phyloP scores from a whole-genome alignment of 2,329 filamentous ascomycete genomes.

The Paecilomyces sp. region DNA sequence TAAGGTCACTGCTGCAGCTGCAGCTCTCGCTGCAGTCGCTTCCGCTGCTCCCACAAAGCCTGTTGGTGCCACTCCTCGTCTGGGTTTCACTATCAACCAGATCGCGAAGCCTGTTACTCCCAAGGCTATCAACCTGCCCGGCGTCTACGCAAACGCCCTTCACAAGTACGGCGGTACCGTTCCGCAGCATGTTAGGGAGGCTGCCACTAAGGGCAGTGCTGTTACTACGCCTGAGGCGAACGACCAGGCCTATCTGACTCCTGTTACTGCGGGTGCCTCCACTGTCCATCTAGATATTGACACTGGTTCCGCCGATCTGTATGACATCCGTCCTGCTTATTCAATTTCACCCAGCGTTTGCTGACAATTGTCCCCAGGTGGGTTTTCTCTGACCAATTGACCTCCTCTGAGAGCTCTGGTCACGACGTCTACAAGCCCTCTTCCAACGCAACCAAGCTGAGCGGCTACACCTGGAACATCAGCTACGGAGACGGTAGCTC shows the following conservation, averaged over 20 bases:
- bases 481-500: slow-evolving; percentile 59
- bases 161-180: slow-evolving; percentile 23
- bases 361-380: slow-evolving; percentile 41
- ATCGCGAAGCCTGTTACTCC: slow-evolving; percentile 11
- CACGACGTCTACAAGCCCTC: slow-evolving; percentile 55
- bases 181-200: slow-evolving; percentile 20
- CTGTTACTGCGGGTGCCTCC: slow-evolving; percentile 58
- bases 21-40: slow-evolving; percentile 19
- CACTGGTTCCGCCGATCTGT: slow-evolving; percentile 63
- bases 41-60: slow-evolving; percentile 19
- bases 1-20: slow-evolving; percentile 18
- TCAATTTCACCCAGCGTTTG: background rate
- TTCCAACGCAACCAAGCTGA: slow-evolving; percentile 37
- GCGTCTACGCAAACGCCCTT: slow-evolving; percentile 19
- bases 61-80: slow-evolving; percentile 9
- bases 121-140: slow-evolving; percentile 20
- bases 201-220: slow-evolving; percentile 24
- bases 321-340: slow-evolving; percentile 20
- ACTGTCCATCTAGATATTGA: slow-evolving; percentile 63
- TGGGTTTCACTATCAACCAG: slow-evolving; percentile 27
- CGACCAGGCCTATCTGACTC: slow-evolving; percentile 54
- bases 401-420: slow-evolving; percentile 42
- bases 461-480: slow-evolving; percentile 52
- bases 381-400: slow-evolving; percentile 57
- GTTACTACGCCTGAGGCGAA: slow-evolving; percentile 40